Conservation (phyloP, 805 yeast genomes). For the Teunomyces barrocoloradensis region DNA sequence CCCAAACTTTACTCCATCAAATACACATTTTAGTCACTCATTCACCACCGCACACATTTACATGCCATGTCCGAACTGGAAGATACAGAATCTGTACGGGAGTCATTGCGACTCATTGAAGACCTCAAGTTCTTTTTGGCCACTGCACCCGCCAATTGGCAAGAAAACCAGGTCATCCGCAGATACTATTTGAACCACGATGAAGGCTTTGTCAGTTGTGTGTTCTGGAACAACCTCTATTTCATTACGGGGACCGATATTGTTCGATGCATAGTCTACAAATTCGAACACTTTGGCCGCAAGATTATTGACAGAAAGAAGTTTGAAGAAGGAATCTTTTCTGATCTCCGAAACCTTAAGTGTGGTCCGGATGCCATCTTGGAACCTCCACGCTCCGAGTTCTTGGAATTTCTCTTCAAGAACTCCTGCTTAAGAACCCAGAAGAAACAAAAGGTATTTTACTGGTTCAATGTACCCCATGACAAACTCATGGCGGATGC, state of each 20-base stretch:
- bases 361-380: conserved; percentile 83
- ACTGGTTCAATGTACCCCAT: conserved; percentile 95
- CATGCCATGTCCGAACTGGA: conserved; percentile 6
- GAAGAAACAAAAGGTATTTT: conserved; percentile 94
- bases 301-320: conserved; percentile 82
- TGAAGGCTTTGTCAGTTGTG: conserved; percentile 90
- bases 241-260: conserved; percentile 96
- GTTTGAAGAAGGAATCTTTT: conserved; percentile 94
- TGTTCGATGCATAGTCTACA: conserved; percentile 84
- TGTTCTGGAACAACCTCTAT: conserved; percentile 85
- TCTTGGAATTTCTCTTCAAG: conserved; percentile 78
- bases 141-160: conserved; percentile 96
- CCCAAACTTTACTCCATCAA: background rate
- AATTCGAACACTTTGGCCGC: conserved; percentile 88
- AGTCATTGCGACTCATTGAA: conserved; percentile 61
- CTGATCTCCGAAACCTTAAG: conserved; percentile 83
- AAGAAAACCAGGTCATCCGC: conserved; percentile 79
- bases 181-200: conserved; percentile 82
- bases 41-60: background rate
- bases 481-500: conserved; percentile 92
- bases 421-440: conserved; percentile 90
- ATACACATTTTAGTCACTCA: background rate
- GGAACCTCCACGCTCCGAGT: conserved; percentile 83
- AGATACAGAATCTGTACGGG: conserved; percentile 25
- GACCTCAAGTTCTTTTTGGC: conserved; percentile 83